Evolutionary conservation across 225 moss, liverwort and hornwort genomes (phyloP).

Genomic region (Lunularia cruciata): DNA sequence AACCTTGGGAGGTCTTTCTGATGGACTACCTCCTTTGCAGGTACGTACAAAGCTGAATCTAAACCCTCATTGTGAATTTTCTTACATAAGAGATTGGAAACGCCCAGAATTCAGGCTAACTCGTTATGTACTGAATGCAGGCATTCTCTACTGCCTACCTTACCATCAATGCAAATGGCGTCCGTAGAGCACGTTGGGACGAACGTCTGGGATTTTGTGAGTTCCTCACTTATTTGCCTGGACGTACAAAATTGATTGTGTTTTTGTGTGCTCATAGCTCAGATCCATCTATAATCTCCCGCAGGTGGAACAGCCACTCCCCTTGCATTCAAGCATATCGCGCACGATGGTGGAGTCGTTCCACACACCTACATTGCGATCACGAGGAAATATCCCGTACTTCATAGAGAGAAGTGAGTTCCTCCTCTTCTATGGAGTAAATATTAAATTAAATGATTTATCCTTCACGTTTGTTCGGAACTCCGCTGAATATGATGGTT

Average conservation of each 20-base stretch:
- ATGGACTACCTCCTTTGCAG: conserved; percentile 42
- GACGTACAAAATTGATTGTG: background rate
- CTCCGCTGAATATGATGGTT: background rate
- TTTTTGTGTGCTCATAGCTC: background rate
- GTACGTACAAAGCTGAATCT: no score
- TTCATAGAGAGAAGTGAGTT: conserved; percentile 40
- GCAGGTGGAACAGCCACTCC: conserved; percentile 24
- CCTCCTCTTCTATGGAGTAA: background rate
- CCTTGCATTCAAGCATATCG: conserved; percentile 35
- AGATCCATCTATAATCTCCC: background rate
- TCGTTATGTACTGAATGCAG: conserved; percentile 20
- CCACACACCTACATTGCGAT: conserved; percentile 41
- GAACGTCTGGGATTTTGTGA: conserved; percentile 48
- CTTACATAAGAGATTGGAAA: no score
- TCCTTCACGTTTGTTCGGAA: no score
- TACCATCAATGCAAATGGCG: conserved; percentile 42
- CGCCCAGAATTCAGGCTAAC: background rate
- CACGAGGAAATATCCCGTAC: conserved; percentile 38
- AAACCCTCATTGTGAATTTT: no score
- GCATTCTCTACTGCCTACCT: conserved; percentile 33
- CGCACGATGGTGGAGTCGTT: conserved; percentile 37
- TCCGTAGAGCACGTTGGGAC: conserved; percentile 34
- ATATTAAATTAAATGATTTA: no score
- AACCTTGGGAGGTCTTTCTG: conserved; percentile 26
- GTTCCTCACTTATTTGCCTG: background rate